A percentile compares a stretch with the other conserved stretches of the same genome.
Evolutionary conservation across 345 rosid genomes (phyloP).

Genomic region (Pseudoturritis turrita): DNA sequence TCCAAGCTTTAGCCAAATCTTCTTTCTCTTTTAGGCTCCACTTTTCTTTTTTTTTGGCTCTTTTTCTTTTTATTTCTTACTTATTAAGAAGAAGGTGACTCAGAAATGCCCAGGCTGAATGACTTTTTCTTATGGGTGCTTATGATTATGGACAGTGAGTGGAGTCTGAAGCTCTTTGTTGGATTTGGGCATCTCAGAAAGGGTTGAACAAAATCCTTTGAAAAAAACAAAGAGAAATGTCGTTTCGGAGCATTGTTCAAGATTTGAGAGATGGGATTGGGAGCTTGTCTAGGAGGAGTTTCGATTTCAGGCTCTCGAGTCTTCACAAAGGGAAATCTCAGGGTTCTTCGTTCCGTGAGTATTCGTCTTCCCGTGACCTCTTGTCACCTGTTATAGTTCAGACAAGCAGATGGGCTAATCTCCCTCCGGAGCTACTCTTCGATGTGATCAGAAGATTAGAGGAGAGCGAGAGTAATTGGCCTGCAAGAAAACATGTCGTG

Average conservation of each 20-base stretch:
- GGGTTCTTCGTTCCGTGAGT: constrained; percentile 38
- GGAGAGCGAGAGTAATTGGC: constrained; percentile 65
- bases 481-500: constrained; percentile 53
- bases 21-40: constrained; percentile 26
- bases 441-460: constrained; percentile 64
- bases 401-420: constrained; percentile 64
- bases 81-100: constrained; percentile 25
- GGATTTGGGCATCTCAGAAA: constrained; percentile 2
- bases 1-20: constrained; percentile 18
- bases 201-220: background rate
- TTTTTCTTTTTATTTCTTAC: constrained; percentile 26
- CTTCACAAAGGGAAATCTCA: constrained; percentile 59
- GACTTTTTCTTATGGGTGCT: background rate
- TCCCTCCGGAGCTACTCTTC: constrained; percentile 54
- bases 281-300: constrained; percentile 64
- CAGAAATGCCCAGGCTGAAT: background rate
- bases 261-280: constrained; percentile 66
- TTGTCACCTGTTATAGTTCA: constrained; percentile 40
- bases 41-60: background rate
- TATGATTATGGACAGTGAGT: constrained; percentile 23
- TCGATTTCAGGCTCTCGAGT: constrained; percentile 47
- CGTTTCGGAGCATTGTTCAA: constrained; percentile 64
- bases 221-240: constrained; percentile 34
- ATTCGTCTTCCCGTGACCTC: constrained; percentile 40
- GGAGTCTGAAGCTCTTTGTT: constrained; percentile 14